Evolutionary conservation across 176 grass and related monocot genomes (phyloP), one percentile per base, ranked within the genome.

Genomic region (Juncus inflexus): DNA sequence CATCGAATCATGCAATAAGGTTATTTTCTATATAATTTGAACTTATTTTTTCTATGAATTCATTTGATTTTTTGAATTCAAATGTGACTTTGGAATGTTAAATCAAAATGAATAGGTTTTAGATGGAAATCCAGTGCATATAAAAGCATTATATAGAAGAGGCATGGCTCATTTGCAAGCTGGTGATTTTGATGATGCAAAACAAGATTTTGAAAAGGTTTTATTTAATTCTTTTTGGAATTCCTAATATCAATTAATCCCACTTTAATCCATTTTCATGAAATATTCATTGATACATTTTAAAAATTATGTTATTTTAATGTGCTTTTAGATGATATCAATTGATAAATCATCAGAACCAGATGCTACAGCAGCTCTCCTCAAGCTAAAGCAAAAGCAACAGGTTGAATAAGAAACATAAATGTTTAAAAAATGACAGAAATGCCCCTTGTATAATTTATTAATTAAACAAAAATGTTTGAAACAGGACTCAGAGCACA

Each of bases 1-100:
- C 45, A 86, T 89, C 72, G 94, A 97, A 60, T 66, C 78, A 6
- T 97, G 94, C 80, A 92, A 97, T 78, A 97, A 97, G 88, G 94
- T 92, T 64, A 13, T 6, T 14, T 64, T 66, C 42, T 45, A 7
- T 58, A 50, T 37, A 38, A 38, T 11, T 58, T 42, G 43, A 28
- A 3, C 11, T 72, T 6, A 10, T 50, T 62, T 73, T 50, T 50
- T 55, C 15, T 58, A 7, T 50, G 40, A 14, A 58, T n/a, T 79
- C 13, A 13, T 69, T 37, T 28, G 5, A 40, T 62, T 51, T 8
- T 36, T 67, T 45, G 28, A 41, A 65, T 52, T 58, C 10, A 19
- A 76, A 67, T 64, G 36, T 60, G 12, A 50, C 52, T 56, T 38
- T 63, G 4, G 55, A 28, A 28, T 14, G 9, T 6, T 16, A 1